phyloP scores from a whole-genome alignment of 2,329 filamentous ascomycete genomes.

The Penicillium sp. region DNA sequence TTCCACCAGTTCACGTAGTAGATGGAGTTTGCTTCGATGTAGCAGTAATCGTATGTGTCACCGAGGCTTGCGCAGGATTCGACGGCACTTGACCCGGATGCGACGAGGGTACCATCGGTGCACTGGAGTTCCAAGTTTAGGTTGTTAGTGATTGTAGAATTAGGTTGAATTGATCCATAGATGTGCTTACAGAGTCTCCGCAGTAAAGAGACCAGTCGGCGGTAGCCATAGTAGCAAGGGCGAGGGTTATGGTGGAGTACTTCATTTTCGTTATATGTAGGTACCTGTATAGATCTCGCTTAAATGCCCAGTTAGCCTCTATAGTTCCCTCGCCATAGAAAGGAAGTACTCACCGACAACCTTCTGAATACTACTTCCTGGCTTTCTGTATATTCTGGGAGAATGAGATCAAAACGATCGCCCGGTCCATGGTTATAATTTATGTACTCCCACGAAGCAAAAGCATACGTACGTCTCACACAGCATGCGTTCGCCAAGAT shows the following conservation, averaged over 20 bases:
- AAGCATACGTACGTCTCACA: too few species aligned
- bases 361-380: too few species aligned
- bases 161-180: too few species aligned
- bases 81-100: not conserved
- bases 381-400: too few species aligned
- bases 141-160: not conserved
- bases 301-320: too few species aligned
- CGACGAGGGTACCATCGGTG: not conserved
- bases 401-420: too few species aligned
- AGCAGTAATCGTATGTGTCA: not conserved
- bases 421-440: too few species aligned
- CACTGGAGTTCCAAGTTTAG: not conserved
- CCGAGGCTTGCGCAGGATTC: not conserved
- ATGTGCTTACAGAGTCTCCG: not conserved
- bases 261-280: not conserved
- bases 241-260: not conserved
- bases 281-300: too few species aligned
- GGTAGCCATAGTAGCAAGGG: not conserved
- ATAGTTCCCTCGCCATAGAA: too few species aligned
- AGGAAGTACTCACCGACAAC: too few species aligned
- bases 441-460: too few species aligned
- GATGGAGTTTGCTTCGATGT: not conserved
- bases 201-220: not conserved
- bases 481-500: not conserved
- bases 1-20: constrained; percentile 1